Base-by-base conservation (phyloP, 140 eudicot species). In the Flaveria floridana region DNA sequence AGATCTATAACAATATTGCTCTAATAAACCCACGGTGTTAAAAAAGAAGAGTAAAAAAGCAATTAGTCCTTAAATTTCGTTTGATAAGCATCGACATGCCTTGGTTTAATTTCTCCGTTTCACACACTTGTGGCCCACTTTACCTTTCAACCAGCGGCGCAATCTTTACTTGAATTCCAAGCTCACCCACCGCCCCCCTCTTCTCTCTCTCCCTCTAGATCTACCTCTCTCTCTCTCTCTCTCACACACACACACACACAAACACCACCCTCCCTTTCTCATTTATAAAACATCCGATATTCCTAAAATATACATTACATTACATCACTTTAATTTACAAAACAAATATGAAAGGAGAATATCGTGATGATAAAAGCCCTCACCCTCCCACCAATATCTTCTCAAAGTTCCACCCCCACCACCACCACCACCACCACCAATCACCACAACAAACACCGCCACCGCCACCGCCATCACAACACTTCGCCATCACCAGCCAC, bases 81-180 rank as follows among this genome's bases (percentile, higher is more conserved):
- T 34, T 34, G 7, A 34, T 34, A 4, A 34, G 37, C 41, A 34
- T 34, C 41, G 41, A 34, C 41, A 34, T 34, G 8, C 6, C 8
- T 39, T 65, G 4, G 11, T 23, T 21, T 53, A 9, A 39, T 50
- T 16, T 41, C 42, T 59, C 25, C 44, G 25, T 46, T 42, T 77
- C 72, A 64, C 80, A 65, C 44, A 75, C 73, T 30, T 64, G 72
- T 66, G 80, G 62, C 46, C 83, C 87, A 58, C 73, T 68, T 57
- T 73, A 51, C 57, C 82, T 70, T 71, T 53, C 79, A 71, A 78
- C 81, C 70, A 82, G 90, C 89, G 86, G 86, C 89, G 84, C 84
- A 80, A 19, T 28, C 82, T 79, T 85, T 84, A 83, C 96, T 89
- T 89, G 71, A 84, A 70, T 89, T 83, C 88, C 79, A 87, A 89